Evolutionary conservation across 352 stramenopile genomes (phyloP), one percentile per base, ranked within the genome.

Genomic region (Pythium periplocum): DNA sequence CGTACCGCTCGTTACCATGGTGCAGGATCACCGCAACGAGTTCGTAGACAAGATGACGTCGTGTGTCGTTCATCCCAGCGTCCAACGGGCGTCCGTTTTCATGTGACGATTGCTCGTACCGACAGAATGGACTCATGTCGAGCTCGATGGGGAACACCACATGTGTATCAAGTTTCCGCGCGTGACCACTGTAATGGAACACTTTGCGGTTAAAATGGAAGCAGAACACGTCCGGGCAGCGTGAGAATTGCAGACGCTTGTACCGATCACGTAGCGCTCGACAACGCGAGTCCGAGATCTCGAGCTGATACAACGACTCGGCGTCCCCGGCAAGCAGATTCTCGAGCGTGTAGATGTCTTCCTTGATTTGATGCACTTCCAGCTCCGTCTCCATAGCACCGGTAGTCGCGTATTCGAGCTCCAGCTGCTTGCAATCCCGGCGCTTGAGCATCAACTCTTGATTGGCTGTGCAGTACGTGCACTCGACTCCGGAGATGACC

Each of bases 201-300:
- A 94, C 69, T 51, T 93, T 93, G 49, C 83, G 81, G 61, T 90
- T 93, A 6, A 96, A 81, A 53, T 96, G 86, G 50, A 96, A 91
- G 58, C 82, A 91, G 33, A 96, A 87, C 45, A 93, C 79, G 35
- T 89, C 75, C 1, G 83, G 86, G 35, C 76, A 84, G 42, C 83
- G 83, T 7, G 80, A 89, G 30, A 96, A 89, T 59, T 87, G 79
- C 34, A 90, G 59, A 0, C 74, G 74, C 61, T 90, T 93, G 48
- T 78, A 62, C 45, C 72, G 86, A 9, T 81, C 62, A 32, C 66
- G 62, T n/a, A 78, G 66, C 35, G 51, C 55, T 12, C 61, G 61
- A 17, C 61, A 69, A 57, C 73, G 48, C 65, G 72, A 39, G 50
- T 57, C 56, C 30, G 55, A 53, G 32, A 69, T 44, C 35, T 69